phyloP scores from a whole-genome alignment of 495 filamentous ascomycete genomes.

The Cudoniella acicularis region DNA sequence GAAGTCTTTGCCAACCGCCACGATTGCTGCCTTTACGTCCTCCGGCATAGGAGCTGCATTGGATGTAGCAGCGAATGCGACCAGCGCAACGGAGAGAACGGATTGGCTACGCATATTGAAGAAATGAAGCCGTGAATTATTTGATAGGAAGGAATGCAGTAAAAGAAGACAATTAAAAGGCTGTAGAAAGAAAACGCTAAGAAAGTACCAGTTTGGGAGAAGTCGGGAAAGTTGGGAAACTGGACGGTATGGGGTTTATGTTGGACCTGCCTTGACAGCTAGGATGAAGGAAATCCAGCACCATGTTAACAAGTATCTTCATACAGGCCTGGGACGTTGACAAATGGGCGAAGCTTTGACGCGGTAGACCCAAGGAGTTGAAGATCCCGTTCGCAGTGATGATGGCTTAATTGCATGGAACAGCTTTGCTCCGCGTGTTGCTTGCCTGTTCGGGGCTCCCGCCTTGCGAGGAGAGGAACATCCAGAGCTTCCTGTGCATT shows the following conservation, averaged over 20 bases:
- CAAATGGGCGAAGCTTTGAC: not conserved
- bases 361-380: not conserved
- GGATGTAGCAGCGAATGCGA: conserved; percentile 10
- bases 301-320: no score
- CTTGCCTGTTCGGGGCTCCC: not conserved
- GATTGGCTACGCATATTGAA: conserved; percentile 8
- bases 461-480: not conserved
- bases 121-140: not conserved
- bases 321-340: no score
- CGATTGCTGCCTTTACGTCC: conserved; percentile 11
- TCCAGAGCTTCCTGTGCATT: no score
- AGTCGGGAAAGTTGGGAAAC: not conserved
- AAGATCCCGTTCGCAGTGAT: not conserved
- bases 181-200: not conserved
- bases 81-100: conserved; percentile 13
- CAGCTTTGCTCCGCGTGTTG: not conserved
- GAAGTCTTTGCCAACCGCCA: conserved; percentile 9
- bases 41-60: not conserved
- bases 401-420: not conserved
- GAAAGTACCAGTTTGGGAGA: not conserved
- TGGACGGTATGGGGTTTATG: not conserved
- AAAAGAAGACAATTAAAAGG: not conserved
- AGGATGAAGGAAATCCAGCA: no score
- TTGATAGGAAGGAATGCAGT: not conserved
- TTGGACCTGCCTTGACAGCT: not conserved